phyloP scores from a whole-genome alignment of 1,139 yeast genomes.

The Debaryomyces psychrophilus region DNA sequence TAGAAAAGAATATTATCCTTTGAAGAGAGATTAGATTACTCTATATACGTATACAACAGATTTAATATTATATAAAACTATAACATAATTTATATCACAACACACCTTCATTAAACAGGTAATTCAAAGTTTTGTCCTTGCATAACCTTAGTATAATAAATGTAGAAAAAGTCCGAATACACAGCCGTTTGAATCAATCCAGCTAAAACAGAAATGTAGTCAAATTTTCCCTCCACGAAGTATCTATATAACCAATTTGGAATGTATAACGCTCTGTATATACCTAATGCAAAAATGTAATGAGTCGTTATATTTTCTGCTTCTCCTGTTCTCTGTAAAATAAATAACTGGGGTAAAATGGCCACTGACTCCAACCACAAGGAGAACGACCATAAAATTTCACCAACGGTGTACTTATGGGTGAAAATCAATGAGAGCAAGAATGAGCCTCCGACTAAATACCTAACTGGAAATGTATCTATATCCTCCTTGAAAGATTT shows the following conservation, averaged over 20 bases:
- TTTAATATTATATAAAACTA: conserved; percentile 5
- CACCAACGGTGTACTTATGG: conserved; percentile 61
- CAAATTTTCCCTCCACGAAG: conserved; percentile 66
- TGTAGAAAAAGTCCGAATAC: conserved; percentile 93
- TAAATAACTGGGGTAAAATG: conserved; percentile 86
- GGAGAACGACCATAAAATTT: conserved; percentile 75
- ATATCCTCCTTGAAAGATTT: conserved; percentile 52
- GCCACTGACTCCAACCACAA: conserved; percentile 91
- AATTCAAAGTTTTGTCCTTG: conserved; percentile 80
- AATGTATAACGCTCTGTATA: conserved; percentile 84
- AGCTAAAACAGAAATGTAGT: conserved; percentile 70
- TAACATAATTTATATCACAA: not conserved
- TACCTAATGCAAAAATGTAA: conserved; percentile 89
- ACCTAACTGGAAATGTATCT: conserved; percentile 79
- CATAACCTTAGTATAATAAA: conserved; percentile 79
- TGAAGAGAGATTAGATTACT: conserved; percentile 90
- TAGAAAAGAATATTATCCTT: conserved; percentile 76
- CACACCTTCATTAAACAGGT: conserved; percentile 52
- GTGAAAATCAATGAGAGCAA: conserved; percentile 68
- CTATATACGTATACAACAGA: conserved; percentile 8
- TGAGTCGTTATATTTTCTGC: conserved; percentile 88
- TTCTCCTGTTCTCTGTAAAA: conserved; percentile 87
- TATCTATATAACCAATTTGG: conserved; percentile 96
- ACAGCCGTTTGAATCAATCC: conserved; percentile 85
- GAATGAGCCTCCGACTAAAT: conserved; percentile 66